A percentile compares a stretch with the other conserved stretches of the same genome.
These are phyloP conservation scores for Dentipellis sp. DNA, from an alignment of 768 basidiomycete species.

Conservation along the genomic window DNA sequence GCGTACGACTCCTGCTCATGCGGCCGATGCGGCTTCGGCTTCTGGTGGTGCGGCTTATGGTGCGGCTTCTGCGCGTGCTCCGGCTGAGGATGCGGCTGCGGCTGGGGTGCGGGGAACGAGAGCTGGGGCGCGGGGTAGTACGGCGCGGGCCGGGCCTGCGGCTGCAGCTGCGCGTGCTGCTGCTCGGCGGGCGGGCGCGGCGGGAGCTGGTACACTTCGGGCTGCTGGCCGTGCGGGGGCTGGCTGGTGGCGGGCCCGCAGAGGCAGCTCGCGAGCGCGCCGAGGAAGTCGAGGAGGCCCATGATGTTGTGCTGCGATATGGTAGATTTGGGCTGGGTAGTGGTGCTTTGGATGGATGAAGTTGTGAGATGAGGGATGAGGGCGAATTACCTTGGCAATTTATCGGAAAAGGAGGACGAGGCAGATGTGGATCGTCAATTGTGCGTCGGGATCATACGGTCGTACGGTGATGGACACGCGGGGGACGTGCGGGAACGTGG, in stretches of 20 bases:
- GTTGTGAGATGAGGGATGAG: too few species aligned
- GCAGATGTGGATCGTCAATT: too few species aligned
- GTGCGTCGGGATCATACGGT: too few species aligned
- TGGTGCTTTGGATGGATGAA: too few species aligned
- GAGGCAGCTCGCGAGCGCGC: background rate
- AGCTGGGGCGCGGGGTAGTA: conserved; percentile 5
- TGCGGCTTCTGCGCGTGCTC: conserved; percentile 5
- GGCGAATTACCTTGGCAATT: too few species aligned
- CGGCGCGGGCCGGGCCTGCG: background rate
- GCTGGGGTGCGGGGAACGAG: conserved; percentile 1
- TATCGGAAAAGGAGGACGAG: too few species aligned
- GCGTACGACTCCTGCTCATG: conserved; percentile 10
- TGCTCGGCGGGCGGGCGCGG: background rate
- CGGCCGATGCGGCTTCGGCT: conserved; percentile 1
- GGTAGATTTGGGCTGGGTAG: too few species aligned
- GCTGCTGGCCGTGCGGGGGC: background rate
- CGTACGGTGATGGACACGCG: too few species aligned
- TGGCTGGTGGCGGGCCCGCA: background rate
- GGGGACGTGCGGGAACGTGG: too few species aligned
- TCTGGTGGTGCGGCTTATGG: conserved; percentile 13
- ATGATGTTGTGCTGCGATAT: background rate
- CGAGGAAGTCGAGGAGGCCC: background rate
- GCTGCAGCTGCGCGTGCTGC: conserved; percentile 11
- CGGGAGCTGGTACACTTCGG: background rate
- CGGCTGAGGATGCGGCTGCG: conserved; percentile 7